Conservation (phyloP, 129 eudicot species). For the Helichrysum umbraculigerum region DNA sequence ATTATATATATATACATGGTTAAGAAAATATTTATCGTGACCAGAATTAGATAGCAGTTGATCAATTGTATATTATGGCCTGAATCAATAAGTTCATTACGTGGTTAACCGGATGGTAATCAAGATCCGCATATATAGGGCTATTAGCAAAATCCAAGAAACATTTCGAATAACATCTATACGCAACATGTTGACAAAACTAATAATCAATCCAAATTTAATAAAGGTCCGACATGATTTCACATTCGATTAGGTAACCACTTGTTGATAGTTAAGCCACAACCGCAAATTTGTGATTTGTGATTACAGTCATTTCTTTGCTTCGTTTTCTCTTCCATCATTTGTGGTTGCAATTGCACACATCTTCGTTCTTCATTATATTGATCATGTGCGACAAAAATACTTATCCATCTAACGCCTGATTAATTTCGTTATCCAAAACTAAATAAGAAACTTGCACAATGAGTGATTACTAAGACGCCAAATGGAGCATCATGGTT, state of each 20-base stretch:
- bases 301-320: neutral
- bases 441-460: neutral
- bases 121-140: too few species aligned
- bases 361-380: neutral
- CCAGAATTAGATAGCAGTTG: too few species aligned
- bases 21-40: too few species aligned
- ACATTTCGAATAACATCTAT: too few species aligned
- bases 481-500: neutral
- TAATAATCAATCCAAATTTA: too few species aligned
- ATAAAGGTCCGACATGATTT: too few species aligned
- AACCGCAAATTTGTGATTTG: neutral
- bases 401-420: neutral
- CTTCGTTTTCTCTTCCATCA: neutral
- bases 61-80: too few species aligned
- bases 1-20: too few species aligned
- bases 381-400: neutral
- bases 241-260: neutral
- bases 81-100: too few species aligned
- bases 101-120: too few species aligned
- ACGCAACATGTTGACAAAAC: neutral
- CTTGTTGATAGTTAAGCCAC: neutral
- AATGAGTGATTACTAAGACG: neutral
- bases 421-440: neutral
- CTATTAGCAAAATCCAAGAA: too few species aligned
- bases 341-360: neutral